A percentile compares a stretch with the other conserved stretches of the same genome.
Conservation (phyloP, 2,329 filamentous ascomycete species). For the Aspergillus felis region DNA sequence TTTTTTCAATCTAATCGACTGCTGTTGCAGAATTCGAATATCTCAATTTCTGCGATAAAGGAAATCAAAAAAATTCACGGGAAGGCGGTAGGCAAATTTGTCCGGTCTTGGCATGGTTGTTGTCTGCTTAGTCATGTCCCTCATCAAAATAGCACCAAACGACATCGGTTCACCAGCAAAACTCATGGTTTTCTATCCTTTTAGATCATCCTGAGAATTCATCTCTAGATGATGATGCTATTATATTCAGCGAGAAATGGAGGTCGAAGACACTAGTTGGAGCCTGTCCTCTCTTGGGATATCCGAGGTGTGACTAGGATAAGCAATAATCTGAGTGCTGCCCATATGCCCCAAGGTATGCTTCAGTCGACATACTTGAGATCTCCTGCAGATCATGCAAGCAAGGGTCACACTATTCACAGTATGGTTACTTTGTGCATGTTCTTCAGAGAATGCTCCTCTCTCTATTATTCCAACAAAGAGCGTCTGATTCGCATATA, state of each 20-base stretch:
- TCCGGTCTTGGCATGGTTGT: constrained; percentile 23
- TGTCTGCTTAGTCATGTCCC: neutral
- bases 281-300: neutral
- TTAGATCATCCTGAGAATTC: neutral
- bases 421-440: neutral
- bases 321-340: neutral
- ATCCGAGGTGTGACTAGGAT: neutral
- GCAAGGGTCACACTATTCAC: neutral
- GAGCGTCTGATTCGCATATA: neutral
- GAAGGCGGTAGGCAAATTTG: constrained; percentile 35
- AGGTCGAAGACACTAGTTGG: neutral
- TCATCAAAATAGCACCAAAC: neutral
- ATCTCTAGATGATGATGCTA: neutral
- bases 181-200: neutral
- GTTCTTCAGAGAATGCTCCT: neutral
- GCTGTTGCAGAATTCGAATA: constrained; percentile 16
- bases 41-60: constrained; percentile 26
- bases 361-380: neutral
- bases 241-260: neutral
- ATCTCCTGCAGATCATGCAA: neutral
- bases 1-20: constrained; percentile 23
- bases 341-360: neutral
- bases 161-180: neutral
- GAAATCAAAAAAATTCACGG: constrained; percentile 35
- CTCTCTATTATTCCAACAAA: neutral